These are phyloP conservation scores for Arachnopeziza araneosa DNA, from an alignment of 2,329 filamentous ascomycete species.

Conservation along the genomic window DNA sequence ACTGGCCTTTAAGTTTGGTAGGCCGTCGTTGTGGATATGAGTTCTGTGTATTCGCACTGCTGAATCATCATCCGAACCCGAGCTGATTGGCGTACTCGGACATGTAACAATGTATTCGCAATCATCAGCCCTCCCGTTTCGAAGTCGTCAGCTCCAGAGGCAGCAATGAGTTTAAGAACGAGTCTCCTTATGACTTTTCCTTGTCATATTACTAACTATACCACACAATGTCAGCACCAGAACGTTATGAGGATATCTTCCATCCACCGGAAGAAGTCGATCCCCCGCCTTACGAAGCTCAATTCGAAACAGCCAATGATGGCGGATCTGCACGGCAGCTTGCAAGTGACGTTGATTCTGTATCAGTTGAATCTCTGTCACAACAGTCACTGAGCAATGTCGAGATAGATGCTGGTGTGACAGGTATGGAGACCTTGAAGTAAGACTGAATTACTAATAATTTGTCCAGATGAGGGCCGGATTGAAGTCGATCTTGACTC, in stretches of 20 bases:
- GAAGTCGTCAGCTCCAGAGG: background rate
- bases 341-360: too few species aligned
- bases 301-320: background rate
- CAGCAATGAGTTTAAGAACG: background rate
- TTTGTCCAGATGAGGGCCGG: slow-evolving; percentile 44
- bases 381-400: too few species aligned
- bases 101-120: background rate
- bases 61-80: background rate
- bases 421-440: background rate
- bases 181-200: background rate
- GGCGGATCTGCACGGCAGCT: background rate
- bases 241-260: background rate
- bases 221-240: background rate
- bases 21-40: too few species aligned
- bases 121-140: background rate
- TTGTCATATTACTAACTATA: background rate
- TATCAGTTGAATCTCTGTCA: too few species aligned
- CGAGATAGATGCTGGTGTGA: background rate
- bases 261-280: background rate
- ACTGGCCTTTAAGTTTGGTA: too few species aligned
- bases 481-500: slow-evolving; percentile 51
- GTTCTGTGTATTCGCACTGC: too few species aligned
- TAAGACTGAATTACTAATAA: background rate
- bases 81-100: background rate
- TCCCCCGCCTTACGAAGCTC: background rate